Conservation (phyloP, 768 basidiomycete species). For the Podaxis sp. region DNA sequence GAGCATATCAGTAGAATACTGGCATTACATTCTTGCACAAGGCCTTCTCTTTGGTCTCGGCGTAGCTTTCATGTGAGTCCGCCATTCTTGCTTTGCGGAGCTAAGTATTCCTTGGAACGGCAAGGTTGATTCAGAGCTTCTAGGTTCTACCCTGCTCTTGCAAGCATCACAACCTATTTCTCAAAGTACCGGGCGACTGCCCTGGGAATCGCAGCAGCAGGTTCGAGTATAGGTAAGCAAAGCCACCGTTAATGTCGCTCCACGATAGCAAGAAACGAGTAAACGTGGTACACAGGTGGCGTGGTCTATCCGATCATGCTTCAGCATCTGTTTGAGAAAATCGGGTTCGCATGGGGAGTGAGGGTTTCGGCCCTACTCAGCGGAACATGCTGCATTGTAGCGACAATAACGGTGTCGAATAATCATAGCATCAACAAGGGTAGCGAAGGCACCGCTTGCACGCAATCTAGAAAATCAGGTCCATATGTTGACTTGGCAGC, state of each 20-base stretch:
- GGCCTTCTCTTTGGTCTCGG: conserved; percentile 66
- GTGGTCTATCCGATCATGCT: conserved; percentile 69
- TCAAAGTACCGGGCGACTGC: conserved; percentile 65
- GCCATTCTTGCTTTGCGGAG: conserved; percentile 4
- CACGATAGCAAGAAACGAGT: background rate
- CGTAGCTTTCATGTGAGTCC: conserved; percentile 59
- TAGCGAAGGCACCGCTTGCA: conserved; percentile 20
- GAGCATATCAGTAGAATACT: conserved; percentile 54
- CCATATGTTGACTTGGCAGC: conserved; percentile 30
- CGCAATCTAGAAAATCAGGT: conserved; percentile 23
- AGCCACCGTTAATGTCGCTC: background rate
- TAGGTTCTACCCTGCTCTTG: conserved; percentile 70
- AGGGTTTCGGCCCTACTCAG: conserved; percentile 55
- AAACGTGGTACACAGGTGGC: conserved; percentile 43
- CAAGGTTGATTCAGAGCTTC: conserved; percentile 11
- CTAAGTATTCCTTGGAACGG: background rate
- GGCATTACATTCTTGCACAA: conserved; percentile 61
- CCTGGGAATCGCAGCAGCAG: conserved; percentile 66
- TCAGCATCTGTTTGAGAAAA: conserved; percentile 47
- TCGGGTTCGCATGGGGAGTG: conserved; percentile 65
- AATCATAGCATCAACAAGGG: conserved; percentile 8
- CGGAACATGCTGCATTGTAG: conserved; percentile 42
- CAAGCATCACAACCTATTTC: conserved; percentile 68
- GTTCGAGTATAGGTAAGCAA: conserved; percentile 58
- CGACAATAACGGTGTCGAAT: conserved; percentile 45